Conservation (phyloP, 352 stramenopile species). For the Globisporangium polare region DNA sequence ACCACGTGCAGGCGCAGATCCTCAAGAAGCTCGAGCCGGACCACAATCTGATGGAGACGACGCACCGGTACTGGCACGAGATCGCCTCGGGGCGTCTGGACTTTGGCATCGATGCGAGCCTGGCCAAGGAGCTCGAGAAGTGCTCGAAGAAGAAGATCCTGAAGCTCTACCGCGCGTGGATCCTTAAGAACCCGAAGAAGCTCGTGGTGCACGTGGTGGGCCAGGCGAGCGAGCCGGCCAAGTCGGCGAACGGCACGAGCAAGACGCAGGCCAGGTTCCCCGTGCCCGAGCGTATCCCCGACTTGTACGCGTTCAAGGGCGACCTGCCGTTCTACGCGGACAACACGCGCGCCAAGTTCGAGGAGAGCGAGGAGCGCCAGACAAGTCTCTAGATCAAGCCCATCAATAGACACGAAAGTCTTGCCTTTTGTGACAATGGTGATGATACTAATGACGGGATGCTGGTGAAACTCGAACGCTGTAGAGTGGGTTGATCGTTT, state of each 20-base stretch:
- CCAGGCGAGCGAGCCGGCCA: constrained; percentile 36
- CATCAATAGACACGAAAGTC: not conserved
- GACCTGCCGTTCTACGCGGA: constrained; percentile 53
- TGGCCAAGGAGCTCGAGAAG: constrained; percentile 68
- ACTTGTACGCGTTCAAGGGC: constrained; percentile 66
- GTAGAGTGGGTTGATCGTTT: not conserved
- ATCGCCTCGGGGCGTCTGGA: constrained; percentile 64
- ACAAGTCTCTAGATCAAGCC: constrained; percentile 13
- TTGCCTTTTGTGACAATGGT: not conserved
- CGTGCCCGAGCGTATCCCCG: constrained; percentile 33
- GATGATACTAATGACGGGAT: too few relatives aligned
- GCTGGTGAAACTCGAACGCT: too few relatives aligned
- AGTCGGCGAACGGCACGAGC: constrained; percentile 26
- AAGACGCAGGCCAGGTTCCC: constrained; percentile 17
- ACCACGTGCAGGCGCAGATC: constrained; percentile 77
- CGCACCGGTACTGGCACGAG: constrained; percentile 78
- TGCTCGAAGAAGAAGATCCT: constrained; percentile 65
- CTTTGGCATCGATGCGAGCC: constrained; percentile 69
- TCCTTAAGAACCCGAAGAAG: constrained; percentile 63
- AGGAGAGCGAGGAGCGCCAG: constrained; percentile 5
- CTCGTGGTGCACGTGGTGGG: constrained; percentile 65
- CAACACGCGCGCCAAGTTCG: constrained; percentile 24
- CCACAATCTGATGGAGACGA: constrained; percentile 75
- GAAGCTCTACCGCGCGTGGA: constrained; percentile 55
- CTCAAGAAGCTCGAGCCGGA: constrained; percentile 78